phyloP scores from a whole-genome alignment of 2,329 filamentous ascomycete species.

The Cryphonectria radicalis region DNA sequence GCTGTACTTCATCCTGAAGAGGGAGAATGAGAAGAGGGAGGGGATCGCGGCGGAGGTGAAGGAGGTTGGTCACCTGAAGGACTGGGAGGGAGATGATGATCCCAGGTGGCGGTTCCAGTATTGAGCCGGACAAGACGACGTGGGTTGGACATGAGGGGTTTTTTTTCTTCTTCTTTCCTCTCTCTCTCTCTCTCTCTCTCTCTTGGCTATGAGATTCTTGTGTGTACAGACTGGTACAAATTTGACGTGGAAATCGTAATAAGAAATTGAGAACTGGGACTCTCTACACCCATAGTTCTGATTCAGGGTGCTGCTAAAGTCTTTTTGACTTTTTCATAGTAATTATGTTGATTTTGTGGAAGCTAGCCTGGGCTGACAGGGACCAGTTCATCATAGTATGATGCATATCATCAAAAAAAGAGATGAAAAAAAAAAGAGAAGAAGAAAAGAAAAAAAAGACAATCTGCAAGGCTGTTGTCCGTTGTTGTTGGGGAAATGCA shows the following conservation, averaged over 20 bases:
- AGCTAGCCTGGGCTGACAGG: no score
- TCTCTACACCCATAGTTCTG: no score
- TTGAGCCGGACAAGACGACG: conserved; percentile 36
- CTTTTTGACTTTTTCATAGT: no score
- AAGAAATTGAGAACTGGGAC: no score
- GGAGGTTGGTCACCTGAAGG: conserved; percentile 54
- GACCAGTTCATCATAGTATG: not conserved
- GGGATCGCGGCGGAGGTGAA: conserved; percentile 47
- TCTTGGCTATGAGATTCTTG: not conserved
- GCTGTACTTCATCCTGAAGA: conserved; percentile 58
- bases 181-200: no score
- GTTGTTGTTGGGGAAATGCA: not conserved
- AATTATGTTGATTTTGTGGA: not conserved
- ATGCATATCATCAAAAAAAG: not conserved
- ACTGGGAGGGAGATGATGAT: conserved; percentile 67
- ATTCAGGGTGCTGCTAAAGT: no score
- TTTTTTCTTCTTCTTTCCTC: not conserved
- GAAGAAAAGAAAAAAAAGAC: not conserved
- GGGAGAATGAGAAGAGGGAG: conserved; percentile 61
- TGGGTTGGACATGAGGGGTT: not conserved
- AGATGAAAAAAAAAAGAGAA: not conserved
- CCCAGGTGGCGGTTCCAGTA: conserved; percentile 69
- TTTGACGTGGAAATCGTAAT: no score
- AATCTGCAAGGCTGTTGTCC: not conserved
- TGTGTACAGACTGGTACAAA: not conserved